Evolutionary conservation across 2,329 filamentous ascomycete species (phyloP).

Genomic region (Teratosphaeria epicoccoides): DNA sequence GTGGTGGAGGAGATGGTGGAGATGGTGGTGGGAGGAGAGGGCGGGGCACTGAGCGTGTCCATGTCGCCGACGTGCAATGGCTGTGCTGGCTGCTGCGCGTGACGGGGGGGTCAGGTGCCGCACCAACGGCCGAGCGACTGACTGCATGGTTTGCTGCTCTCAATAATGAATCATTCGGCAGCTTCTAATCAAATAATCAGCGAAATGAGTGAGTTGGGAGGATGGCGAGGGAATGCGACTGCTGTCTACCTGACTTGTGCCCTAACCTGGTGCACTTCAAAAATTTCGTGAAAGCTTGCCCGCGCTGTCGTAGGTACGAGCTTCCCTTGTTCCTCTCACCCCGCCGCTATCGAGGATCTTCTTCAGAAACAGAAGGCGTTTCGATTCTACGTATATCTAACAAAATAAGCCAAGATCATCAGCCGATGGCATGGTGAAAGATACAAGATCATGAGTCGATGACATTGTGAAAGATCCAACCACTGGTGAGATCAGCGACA

Average conservation of each 20-base stretch:
- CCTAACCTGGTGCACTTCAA: too few relatives aligned
- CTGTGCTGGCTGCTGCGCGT: constrained; percentile 1
- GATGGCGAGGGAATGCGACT: neutral
- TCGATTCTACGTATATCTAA: too few relatives aligned
- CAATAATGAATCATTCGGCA: constrained; percentile 4
- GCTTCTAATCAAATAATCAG: constrained; percentile 1
- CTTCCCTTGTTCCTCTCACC: too few relatives aligned
- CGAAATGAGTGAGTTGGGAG: neutral
- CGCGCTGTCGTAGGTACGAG: too few relatives aligned
- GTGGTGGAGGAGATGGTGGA: neutral
- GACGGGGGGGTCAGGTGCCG: constrained; percentile 6
- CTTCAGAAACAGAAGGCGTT: too few relatives aligned
- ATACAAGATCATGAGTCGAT: too few relatives aligned
- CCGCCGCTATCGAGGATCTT: too few relatives aligned
- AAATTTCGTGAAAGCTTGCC: neutral
- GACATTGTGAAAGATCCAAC: neutral
- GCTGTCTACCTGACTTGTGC: too few relatives aligned
- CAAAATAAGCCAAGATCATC: too few relatives aligned
- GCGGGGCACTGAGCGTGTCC: neutral
- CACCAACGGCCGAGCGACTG: constrained; percentile 3
- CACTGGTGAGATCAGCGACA: too few relatives aligned
- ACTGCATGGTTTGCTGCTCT: constrained; percentile 6
- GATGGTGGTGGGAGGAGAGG: neutral
- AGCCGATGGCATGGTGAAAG: too few relatives aligned
- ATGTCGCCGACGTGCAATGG: neutral